Conservation (phyloP, 352 stramenopile genomes). For the Pythium coloratum region DNA sequence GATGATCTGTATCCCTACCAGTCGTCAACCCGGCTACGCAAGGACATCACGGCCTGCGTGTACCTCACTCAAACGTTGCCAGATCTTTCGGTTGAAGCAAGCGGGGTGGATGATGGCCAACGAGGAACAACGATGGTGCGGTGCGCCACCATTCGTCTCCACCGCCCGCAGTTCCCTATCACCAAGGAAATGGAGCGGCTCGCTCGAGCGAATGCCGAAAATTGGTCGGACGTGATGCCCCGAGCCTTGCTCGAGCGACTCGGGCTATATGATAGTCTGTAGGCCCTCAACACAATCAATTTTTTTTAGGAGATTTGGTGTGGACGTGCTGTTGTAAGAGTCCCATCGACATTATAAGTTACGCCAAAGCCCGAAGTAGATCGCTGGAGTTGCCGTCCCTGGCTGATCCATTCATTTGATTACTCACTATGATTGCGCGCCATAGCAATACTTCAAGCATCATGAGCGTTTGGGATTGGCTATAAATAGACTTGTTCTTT, state of each 20-base stretch:
- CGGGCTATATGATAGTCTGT: neutral
- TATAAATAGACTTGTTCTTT: too few relatives aligned
- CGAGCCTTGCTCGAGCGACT: conserved; percentile 14
- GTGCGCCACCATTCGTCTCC: conserved; percentile 10
- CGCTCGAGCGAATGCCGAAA: neutral
- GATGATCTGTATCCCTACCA: conserved; percentile 25
- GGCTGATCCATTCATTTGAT: too few relatives aligned
- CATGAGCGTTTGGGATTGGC: too few relatives aligned
- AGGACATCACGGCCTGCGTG: conserved; percentile 4
- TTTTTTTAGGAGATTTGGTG: too few relatives aligned
- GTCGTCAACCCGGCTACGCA: conserved; percentile 4
- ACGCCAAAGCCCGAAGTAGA: too few relatives aligned
- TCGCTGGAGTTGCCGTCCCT: too few relatives aligned
- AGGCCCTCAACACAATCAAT: too few relatives aligned
- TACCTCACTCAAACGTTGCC: conserved; percentile 14
- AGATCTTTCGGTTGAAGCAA: neutral
- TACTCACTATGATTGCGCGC: too few relatives aligned
- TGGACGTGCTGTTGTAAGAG: too few relatives aligned
- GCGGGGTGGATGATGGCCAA: neutral
- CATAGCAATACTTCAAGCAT: too few relatives aligned
- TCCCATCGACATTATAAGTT: too few relatives aligned
- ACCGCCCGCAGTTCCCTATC: conserved; percentile 8
- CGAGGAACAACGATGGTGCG: conserved; percentile 10
- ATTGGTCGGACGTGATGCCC: conserved; percentile 11
- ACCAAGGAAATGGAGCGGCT: neutral